Base-by-base conservation (phyloP, 2,329 filamentous ascomycete species). In the Mariannaea elegans region DNA sequence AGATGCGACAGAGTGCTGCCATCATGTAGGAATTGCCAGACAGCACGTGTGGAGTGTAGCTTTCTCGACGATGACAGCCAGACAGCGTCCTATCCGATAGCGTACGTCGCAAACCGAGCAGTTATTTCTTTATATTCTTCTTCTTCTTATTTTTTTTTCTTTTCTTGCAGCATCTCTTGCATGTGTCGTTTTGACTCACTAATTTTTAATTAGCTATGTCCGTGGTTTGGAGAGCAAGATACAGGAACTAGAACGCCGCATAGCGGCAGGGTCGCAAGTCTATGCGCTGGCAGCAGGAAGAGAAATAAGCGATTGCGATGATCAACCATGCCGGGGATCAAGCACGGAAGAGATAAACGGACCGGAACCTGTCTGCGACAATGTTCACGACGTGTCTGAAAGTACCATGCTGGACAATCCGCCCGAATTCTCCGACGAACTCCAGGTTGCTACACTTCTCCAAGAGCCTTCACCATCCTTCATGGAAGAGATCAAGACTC, bases 1-100 rank as follows among this genome's bases (percentile, higher is more conserved):
- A 72, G 74, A 45, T 81, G 78, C 57, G 78, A 80, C 64, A 70
- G 76, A 10, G 59, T 54, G 2, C 59, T 81, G 18, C 78, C 78
- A 2, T 65, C 71, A 31, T 81, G 78, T 58, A 68, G 73, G 7
- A 78, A 77, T 39, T 81, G 78, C 62, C 65, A 65, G 13, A 63
- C 66, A 21, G 77, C 77, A 4, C 68, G 71, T 16, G 71, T 79
- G 2, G 54, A 66, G 5, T 80, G 78, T 65, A 81, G 78, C 63
- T 79, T 80, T 52, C 67, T 76, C 8, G 74, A 79, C 32, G 74
- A 78, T 58, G 71, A 77, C 42, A 59, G 72, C 16, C 74, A 78
- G 36, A 75, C 71, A 7, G 78, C 73, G 1, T 76, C 78, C 1
- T 80, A 77, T 61, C 73, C 78, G 3, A 73, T 80, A 21, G 70